Percentiles rank a stretch among this genome's conserved stretches.
phyloP scores from a whole-genome alignment of 148 eudicot species.

The Silene uniflora region DNA sequence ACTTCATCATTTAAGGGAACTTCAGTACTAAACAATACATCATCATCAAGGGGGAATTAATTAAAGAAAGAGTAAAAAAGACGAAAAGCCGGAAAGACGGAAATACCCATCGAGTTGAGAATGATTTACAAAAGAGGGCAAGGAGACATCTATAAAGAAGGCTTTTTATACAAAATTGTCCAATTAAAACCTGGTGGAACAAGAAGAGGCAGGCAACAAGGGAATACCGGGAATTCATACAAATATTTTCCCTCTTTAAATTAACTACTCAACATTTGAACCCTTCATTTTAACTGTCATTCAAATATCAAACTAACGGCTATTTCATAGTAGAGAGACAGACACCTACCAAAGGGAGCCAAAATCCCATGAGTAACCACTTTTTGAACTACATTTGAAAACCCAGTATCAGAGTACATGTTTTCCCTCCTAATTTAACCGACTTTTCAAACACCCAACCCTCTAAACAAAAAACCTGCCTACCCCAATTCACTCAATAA shows the following conservation, averaged over 20 bases:
- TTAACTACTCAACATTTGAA: slow-evolving; percentile 16
- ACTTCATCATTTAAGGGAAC: not conserved
- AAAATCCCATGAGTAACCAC: slow-evolving; percentile 32
- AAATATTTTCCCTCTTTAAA: slow-evolving; percentile 22
- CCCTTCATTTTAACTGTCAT: slow-evolving; percentile 40
- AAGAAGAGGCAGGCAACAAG: slow-evolving; percentile 17
- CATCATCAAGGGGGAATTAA: not conserved
- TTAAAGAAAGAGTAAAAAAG: not conserved
- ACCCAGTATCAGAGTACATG: slow-evolving; percentile 14
- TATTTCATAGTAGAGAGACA: slow-evolving; percentile 10
- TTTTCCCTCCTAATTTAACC: slow-evolving; percentile 31
- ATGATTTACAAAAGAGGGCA: slow-evolving; percentile 17
- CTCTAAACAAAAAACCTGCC: not conserved
- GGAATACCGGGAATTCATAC: not conserved
- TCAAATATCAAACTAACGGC: slow-evolving; percentile 46
- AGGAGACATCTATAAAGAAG: slow-evolving; percentile 3
- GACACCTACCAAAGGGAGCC: slow-evolving; percentile 27
- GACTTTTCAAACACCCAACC: slow-evolving; percentile 15
- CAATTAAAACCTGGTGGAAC: slow-evolving; percentile 26
- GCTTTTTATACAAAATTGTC: slow-evolving; percentile 24
- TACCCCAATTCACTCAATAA: not conserved
- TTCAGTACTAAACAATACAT: no score
- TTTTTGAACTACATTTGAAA: slow-evolving; percentile 35
- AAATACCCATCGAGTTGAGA: slow-evolving; percentile 21
- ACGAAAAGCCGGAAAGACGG: slow-evolving; percentile 8